Evolutionary conservation across 108 stramenopile species (phyloP), one percentile per base, ranked within the genome.

Genomic region (Skeletonema marinoi): DNA sequence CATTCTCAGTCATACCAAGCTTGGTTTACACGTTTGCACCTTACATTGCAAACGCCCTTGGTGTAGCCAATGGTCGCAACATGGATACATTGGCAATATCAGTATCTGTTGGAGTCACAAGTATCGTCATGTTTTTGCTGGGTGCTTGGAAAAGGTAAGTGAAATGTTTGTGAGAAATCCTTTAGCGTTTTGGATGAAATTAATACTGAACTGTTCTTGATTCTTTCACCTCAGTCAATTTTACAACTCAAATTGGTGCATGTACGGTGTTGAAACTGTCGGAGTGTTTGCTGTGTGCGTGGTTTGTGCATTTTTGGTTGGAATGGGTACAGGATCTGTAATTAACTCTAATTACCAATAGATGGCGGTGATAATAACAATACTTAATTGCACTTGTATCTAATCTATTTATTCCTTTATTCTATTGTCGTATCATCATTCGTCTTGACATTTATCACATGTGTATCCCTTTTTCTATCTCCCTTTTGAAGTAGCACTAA

Each of bases 131-230:
- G 85, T 87, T 89, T 82, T 66, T 82, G 41, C 69, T 95, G 36
- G 93, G 93, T 30, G 78, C 83, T 9, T 95, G 93, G 93, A 95
- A 95, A 70, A 88, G 84, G 84, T 82, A 64, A 72, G 84, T 66
- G 16, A 16, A 16, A 1, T 42, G 44, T 3, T 46, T 46, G 14
- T n/a, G 16, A 46, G 3, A 5, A n/a, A 46, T 46, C 16, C 16
- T 46, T 3, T 5, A 46, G 42, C 13, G 2, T 11, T n/a, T 46
- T 46, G 0, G 4, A 46, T 3, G 16, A n/a, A 46, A 46, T 4
- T n/a, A 4, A 36, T 38, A 3, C 70, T n/a, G 32, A 44, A 42
- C 32, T 9, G 10, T 35, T 31, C 29, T 32, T 36, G 69, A 46
- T n/a, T 25, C 38, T 17, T 60, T 25, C 0, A 2, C 11, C 21